Evolutionary conservation across 352 stramenopile species (phyloP), one percentile per base, ranked within the genome.

Genomic region (Elongisporangium prolatum): DNA sequence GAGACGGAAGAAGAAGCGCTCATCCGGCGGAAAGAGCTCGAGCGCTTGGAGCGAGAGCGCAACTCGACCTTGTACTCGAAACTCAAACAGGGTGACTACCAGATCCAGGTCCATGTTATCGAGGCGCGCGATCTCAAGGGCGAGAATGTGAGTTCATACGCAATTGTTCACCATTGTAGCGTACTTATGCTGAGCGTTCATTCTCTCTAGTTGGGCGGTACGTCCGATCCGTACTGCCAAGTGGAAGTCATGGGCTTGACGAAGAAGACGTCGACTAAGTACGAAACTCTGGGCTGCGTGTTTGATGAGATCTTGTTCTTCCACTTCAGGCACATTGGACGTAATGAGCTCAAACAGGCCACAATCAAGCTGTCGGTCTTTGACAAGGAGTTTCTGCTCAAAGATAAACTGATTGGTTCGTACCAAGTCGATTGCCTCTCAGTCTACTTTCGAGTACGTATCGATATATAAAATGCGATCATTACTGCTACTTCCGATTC

Each of bases 271-370:
- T 86, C 87, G 8, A 92, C 77, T 11, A 93, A 91, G 52, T 84
- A 80, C 52, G 71, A 88, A 21, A 93, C 86, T 9, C 72, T 96
- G 21, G 84, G 75, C 0, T 93, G 80, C 25, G 89, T 97, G 1
- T 97, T 97, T 60, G 92, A 98, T 51, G 89, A 98, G 60, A 78
- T 89, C 7, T 63, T 97, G 18, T 96, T 97, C 50, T 96, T 97
- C 54, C 81, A 96, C 50, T 91, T 97, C 44, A 63, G 76, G 5
- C 88, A 97, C 62, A 91, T 94, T 54, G 80, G 79, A 2, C 75
- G 75, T 0, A 77, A 88, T 8, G 83, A 91, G 24, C 67, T 93
- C 9, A 74, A 72, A 52, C 66, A 87, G 17, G 80, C 80, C 4
- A 80, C 77, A 5, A 88, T 91, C 51, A 91, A 88, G 66, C 80